Evolutionary conservation across 257 asterid genomes (phyloP).

Genomic region (Buddleja alternifolia): DNA sequence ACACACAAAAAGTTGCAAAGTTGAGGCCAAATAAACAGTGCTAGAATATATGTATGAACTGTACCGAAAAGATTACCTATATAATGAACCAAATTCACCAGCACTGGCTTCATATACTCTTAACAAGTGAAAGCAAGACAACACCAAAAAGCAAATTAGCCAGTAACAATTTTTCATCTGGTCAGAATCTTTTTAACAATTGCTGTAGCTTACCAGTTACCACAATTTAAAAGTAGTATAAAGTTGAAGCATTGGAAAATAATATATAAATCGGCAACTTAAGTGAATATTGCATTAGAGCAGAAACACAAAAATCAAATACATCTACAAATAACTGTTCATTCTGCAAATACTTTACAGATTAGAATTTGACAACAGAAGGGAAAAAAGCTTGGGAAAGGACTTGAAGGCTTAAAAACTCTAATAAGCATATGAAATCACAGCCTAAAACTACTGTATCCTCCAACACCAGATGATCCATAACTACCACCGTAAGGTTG

Average conservation of each 20-base stretch:
- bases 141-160: too few relatives aligned
- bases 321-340: conserved; percentile 24
- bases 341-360: conserved; percentile 30
- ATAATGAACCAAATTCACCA: too few relatives aligned
- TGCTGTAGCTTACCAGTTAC: too few relatives aligned
- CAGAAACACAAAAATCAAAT: conserved; percentile 25
- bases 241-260: background rate
- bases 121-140: too few relatives aligned
- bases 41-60: too few relatives aligned
- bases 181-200: too few relatives aligned
- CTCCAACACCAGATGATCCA: conserved; percentile 72
- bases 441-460: conserved; percentile 62
- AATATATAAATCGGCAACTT: background rate
- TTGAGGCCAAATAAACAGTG: too few relatives aligned
- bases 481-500: conserved; percentile 59
- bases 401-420: background rate
- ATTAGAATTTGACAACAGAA: conserved; percentile 4
- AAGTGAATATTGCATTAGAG: background rate
- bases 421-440: conserved; percentile 26
- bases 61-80: too few relatives aligned
- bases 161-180: too few relatives aligned
- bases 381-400: background rate
- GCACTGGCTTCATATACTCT: too few relatives aligned
- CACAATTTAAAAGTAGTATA: background rate
- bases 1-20: too few relatives aligned